phyloP scores from a whole-genome alignment of 164 flowering plant species.

The Chimonanthus praecox region DNA sequence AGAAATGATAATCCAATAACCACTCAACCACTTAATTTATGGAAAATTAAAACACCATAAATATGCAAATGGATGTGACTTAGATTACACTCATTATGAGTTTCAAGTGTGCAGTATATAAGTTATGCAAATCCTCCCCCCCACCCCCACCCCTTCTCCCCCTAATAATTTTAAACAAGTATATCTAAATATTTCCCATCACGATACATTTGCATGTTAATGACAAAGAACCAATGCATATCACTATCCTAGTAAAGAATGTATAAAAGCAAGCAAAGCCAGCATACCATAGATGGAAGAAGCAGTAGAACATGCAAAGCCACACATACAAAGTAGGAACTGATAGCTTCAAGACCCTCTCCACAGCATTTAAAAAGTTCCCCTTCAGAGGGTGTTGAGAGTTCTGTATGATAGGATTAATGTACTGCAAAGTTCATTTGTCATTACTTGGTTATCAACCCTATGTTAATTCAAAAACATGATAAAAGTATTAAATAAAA shows the following conservation, averaged over 20 bases:
- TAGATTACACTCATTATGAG: too few species aligned
- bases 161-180: too few species aligned
- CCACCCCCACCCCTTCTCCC: too few species aligned
- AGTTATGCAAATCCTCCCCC: too few species aligned
- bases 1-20: too few species aligned
- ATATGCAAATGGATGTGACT: too few species aligned
- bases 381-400: slow-evolving; percentile 97
- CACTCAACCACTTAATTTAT: too few species aligned
- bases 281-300: slow-evolving; percentile 91
- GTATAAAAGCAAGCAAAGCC: slow-evolving; percentile 1
- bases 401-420: slow-evolving; percentile 86
- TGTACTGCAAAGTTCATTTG: slow-evolving; percentile 66
- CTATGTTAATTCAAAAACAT: not conserved
- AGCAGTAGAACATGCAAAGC: slow-evolving; percentile 99
- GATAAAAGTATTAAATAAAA: slow-evolving; percentile 2
- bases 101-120: too few species aligned
- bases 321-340: slow-evolving; percentile 95
- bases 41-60: too few species aligned
- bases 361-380: slow-evolving; percentile 71
- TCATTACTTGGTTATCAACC: not conserved
- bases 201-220: too few species aligned
- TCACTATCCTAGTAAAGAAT: not conserved
- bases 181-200: too few species aligned
- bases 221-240: not conserved
- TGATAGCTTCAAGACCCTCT: slow-evolving; percentile 95